Conservation (phyloP, 108 stramenopile genomes). For the Epithemia pelagica region DNA sequence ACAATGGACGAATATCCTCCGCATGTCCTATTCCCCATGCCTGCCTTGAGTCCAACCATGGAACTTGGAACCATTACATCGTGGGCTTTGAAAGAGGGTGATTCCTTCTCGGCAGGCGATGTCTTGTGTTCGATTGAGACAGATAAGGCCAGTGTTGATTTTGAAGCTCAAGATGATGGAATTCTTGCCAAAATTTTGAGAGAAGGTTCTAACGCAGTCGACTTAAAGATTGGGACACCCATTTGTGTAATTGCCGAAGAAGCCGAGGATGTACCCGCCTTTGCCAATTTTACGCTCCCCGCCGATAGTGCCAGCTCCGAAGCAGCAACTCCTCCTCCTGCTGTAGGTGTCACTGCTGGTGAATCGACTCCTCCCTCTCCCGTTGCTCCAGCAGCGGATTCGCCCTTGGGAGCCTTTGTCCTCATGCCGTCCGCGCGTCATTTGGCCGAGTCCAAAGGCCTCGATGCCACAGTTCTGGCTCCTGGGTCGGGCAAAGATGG, state of each 20-base stretch:
- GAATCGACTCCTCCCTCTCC: constrained; percentile 28
- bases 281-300: constrained; percentile 66
- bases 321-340: constrained; percentile 5
- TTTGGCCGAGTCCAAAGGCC: constrained; percentile 59
- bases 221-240: constrained; percentile 85
- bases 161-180: constrained; percentile 92
- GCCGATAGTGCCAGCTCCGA: not conserved
- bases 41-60: constrained; percentile 97
- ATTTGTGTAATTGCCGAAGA: constrained; percentile 92
- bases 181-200: constrained; percentile 92
- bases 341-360: constrained; percentile 1
- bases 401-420: constrained; percentile 27
- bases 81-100: constrained; percentile 83
- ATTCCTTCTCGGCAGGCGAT: constrained; percentile 84
- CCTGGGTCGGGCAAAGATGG: constrained; percentile 82
- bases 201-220: constrained; percentile 53
- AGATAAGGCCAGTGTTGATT: constrained; percentile 98
- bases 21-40: constrained; percentile 71
- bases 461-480: constrained; percentile 67
- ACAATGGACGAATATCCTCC: constrained; percentile 32
- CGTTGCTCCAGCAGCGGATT: constrained; percentile 8
- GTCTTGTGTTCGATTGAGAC: constrained; percentile 93
- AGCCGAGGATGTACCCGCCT: constrained; percentile 75
- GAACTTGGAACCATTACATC: constrained; percentile 81
- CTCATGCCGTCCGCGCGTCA: constrained; percentile 80